Conservation (phyloP, 2,329 filamentous ascomycete species). For the Hypomyces perniciosus region DNA sequence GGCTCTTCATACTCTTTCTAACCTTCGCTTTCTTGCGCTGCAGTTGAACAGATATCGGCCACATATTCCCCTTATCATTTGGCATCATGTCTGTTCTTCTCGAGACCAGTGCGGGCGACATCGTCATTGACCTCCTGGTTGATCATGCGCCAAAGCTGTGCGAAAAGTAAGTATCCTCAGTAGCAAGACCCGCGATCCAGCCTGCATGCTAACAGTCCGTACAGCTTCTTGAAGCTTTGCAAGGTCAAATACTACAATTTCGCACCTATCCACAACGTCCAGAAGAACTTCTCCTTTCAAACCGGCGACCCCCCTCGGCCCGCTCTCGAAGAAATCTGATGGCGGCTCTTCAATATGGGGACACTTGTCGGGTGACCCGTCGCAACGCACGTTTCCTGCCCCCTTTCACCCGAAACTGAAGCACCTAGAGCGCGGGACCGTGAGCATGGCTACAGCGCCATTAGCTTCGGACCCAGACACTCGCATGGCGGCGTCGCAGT, state of each 20-base stretch:
- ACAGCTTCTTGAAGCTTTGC: conserved; percentile 95
- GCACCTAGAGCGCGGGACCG: conserved; percentile 81
- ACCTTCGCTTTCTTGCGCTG: too few relatives aligned
- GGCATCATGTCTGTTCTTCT: conserved; percentile 84
- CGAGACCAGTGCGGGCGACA: conserved; percentile 87
- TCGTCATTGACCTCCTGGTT: conserved; percentile 87
- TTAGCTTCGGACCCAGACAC: conserved; percentile 70
- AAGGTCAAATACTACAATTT: conserved; percentile 99
- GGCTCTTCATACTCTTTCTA: too few relatives aligned
- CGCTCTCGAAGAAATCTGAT: conserved; percentile 76
- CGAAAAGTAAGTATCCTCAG: conserved; percentile 72
- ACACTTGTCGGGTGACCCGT: conserved; percentile 57
- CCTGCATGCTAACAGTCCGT: conserved; percentile 43
- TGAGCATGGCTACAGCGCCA: conserved; percentile 94
- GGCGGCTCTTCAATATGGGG: conserved; percentile 94
- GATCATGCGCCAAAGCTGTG: conserved; percentile 87
- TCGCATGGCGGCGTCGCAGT: conserved; percentile 82
- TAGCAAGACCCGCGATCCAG: conserved; percentile 15
- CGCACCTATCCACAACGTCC: conserved; percentile 82
- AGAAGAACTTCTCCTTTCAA: conserved; percentile 94
- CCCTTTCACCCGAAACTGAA: conserved; percentile 82
- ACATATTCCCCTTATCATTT: neutral
- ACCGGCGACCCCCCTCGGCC: conserved; percentile 92
- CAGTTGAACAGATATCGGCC: neutral
- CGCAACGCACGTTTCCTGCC: conserved; percentile 74